phyloP scores from a whole-genome alignment of 2,329 filamentous ascomycete species.

The Pestalotiopsis sp. region DNA sequence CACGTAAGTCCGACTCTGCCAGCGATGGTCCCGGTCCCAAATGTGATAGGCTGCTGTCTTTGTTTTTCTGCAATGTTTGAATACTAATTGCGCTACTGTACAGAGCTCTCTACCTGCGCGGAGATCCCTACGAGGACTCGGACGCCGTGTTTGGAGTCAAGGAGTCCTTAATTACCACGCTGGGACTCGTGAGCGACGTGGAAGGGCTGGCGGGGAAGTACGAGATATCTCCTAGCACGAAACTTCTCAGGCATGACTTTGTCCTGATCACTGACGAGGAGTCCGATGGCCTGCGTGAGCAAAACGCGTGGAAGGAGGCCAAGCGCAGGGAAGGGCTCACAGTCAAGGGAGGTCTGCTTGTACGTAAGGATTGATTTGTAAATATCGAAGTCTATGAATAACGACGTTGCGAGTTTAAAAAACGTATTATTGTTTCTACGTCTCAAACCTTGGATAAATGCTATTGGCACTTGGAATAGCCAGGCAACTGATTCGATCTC shows the following conservation, averaged over 20 bases:
- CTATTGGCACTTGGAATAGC: no score
- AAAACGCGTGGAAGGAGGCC: conserved; percentile 59
- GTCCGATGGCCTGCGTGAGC: conserved; percentile 65
- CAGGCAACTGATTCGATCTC: no score
- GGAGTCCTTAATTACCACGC: conserved; percentile 63
- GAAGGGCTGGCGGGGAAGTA: conserved; percentile 61
- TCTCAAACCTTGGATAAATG: no score
- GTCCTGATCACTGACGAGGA: conserved; percentile 75
- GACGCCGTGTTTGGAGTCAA: conserved; percentile 90
- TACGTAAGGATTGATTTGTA: not conserved
- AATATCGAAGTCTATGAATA: not conserved
- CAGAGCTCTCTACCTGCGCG: conserved; percentile 76
- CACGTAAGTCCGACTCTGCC: conserved; percentile 63
- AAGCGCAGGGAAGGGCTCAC: not conserved
- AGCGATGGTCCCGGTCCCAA: not conserved
- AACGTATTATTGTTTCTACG: not conserved
- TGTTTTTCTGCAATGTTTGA: not conserved
- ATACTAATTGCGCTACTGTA: not conserved
- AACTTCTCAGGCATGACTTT: conserved; percentile 73
- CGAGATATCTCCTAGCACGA: conserved; percentile 62
- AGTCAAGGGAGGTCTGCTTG: not conserved
- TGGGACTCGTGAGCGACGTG: conserved; percentile 59
- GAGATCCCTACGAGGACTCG: conserved; percentile 79
- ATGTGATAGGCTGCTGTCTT: not conserved
- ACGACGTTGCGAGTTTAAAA: not conserved